phyloP scores from a whole-genome alignment of 441 rosid genomes.

The Hura crepitans region DNA sequence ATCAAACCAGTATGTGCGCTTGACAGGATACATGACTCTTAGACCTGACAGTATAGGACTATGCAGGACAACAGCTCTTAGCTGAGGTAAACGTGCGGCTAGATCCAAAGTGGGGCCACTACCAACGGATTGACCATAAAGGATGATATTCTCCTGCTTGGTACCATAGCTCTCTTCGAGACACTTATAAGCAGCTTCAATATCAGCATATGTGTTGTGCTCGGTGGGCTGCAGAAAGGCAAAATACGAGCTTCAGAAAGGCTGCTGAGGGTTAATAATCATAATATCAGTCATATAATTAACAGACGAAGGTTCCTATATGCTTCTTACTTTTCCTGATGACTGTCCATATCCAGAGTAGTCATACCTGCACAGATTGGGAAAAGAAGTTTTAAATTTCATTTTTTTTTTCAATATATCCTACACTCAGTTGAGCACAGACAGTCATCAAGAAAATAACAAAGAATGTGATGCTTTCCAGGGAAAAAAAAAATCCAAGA shows the following conservation, averaged over 20 bases:
- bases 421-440: not conserved
- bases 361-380: conserved; percentile 56
- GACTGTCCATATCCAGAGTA: conserved; percentile 93
- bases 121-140: conserved; percentile 97
- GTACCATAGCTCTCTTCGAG: conserved; percentile 83
- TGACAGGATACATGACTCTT: conserved; percentile 96
- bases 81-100: conserved; percentile 64
- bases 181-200: conserved; percentile 93
- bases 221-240: conserved; percentile 73
- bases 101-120: conserved; percentile 98
- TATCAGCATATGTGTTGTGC: conserved; percentile 87
- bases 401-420: not conserved
- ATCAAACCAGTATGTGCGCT: conserved; percentile 95
- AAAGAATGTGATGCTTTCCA: not conserved
- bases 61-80: conserved; percentile 86
- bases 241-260: conserved; percentile 16
- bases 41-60: conserved; percentile 96
- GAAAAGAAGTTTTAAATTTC: conserved; percentile 13
- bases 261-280: conserved; percentile 4
- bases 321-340: conserved; percentile 65
- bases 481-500: not conserved
- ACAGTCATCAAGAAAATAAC: not conserved
- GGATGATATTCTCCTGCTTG: conserved; percentile 83
- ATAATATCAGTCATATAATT: not conserved
- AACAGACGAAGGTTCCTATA: conserved; percentile 4